These are phyloP conservation scores for Hypholoma sublateritium DNA, from an alignment of 768 basidiomycete species.

Conservation along the genomic window DNA sequence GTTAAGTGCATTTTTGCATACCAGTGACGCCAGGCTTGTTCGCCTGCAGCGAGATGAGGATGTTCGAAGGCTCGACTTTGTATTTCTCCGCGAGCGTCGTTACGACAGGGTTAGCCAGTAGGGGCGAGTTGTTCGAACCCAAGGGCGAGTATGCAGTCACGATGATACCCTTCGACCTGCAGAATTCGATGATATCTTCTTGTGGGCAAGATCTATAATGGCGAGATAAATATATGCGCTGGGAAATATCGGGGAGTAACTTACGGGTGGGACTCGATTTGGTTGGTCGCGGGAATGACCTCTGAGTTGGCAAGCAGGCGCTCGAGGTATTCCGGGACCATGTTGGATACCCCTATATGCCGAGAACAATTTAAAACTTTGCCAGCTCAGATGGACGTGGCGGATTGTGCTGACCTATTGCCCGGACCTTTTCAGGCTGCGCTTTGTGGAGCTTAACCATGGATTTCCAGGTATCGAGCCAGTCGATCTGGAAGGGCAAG, in stretches of 20 bases:
- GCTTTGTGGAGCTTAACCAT: conserved; percentile 70
- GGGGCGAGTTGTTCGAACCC: conserved; percentile 68
- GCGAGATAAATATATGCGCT: not conserved
- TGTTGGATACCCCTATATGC: conserved; percentile 62
- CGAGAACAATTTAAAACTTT: not conserved
- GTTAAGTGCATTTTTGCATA: conserved; percentile 21
- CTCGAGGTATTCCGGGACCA: conserved; percentile 62
- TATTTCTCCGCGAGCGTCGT: conserved; percentile 62
- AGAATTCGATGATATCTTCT: conserved; percentile 62
- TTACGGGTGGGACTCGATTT: conserved; percentile 75
- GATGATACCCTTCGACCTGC: conserved; percentile 62
- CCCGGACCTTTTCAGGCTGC: conserved; percentile 71
- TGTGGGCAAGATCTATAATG: conserved; percentile 55
- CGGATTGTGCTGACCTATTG: conserved; percentile 53
- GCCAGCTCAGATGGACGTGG: not conserved
- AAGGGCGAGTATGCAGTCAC: conserved; percentile 81
- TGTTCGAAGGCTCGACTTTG: conserved; percentile 56
- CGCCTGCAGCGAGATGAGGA: conserved; percentile 73
- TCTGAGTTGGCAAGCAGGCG: conserved; percentile 54
- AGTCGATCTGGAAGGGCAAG: conserved; percentile 37
- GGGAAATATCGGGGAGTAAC: conserved; percentile 19
- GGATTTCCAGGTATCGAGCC: conserved; percentile 77
- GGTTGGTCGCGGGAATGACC: conserved; percentile 77
- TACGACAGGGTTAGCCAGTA: conserved; percentile 61
- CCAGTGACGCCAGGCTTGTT: conserved; percentile 60